phyloP scores from a whole-genome alignment of 2,329 filamentous ascomycete species.

The Aureobasidium sp. region DNA sequence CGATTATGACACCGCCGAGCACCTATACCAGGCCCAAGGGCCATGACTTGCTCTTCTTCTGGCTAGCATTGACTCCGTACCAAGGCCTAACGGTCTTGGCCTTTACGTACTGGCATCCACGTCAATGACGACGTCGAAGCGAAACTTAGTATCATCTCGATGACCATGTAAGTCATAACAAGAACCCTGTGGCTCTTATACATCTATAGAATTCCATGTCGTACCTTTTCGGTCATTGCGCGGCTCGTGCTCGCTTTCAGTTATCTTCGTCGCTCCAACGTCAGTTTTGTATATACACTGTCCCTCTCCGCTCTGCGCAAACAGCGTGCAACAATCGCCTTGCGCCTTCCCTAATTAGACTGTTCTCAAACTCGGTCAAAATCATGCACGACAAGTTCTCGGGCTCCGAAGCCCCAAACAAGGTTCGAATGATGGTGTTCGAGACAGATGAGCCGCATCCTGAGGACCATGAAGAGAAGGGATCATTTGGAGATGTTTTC shows the following conservation, averaged over 20 bases:
- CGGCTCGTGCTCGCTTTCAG: not conserved
- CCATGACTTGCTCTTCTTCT: not conserved
- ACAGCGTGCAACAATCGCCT: not conserved
- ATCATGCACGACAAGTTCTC: constrained; percentile 12
- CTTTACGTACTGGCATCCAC: constrained; percentile 6
- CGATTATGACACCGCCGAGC: constrained; percentile 2
- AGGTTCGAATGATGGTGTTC: constrained; percentile 42
- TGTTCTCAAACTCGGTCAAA: not conserved
- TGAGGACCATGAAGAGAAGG: constrained; percentile 42
- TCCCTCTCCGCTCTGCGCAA: not conserved
- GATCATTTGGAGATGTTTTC: constrained; percentile 49
- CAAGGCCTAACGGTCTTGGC: constrained; percentile 11
- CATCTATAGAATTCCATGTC: not conserved
- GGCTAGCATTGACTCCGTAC: constrained; percentile 5
- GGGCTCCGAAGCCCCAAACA: constrained; percentile 1
- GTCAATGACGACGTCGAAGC: not conserved
- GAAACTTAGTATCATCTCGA: not conserved
- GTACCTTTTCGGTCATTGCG: not conserved
- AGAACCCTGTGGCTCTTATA: not conserved
- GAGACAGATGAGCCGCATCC: constrained; percentile 53
- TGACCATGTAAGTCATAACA: not conserved
- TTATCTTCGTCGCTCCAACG: not conserved
- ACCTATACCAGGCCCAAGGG: not conserved
- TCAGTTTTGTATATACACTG: not conserved
- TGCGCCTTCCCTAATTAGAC: not conserved